These are phyloP conservation scores for Epichloe glyceriae DNA, from an alignment of 2,329 filamentous ascomycete genomes.

Conservation along the genomic window DNA sequence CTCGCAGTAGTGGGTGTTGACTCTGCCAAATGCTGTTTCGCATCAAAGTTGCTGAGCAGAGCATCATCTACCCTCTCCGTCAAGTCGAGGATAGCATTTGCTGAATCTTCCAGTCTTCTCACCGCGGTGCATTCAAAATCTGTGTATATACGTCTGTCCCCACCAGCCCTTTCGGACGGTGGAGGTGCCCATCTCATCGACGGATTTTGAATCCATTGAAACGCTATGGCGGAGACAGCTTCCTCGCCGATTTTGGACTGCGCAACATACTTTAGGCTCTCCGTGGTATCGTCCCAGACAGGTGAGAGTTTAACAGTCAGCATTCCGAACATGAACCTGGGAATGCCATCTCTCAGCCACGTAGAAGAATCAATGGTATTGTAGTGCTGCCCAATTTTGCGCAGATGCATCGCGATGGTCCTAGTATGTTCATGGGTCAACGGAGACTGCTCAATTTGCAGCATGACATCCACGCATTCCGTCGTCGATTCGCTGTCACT, in stretches of 20 bases:
- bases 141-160: slow-evolving; percentile 34
- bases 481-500: slow-evolving; percentile 15
- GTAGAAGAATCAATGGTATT: slow-evolving; percentile 41
- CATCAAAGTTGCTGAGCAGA: slow-evolving; percentile 52
- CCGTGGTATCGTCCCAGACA: slow-evolving; percentile 73
- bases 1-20: slow-evolving; percentile 45
- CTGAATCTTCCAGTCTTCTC: slow-evolving; percentile 40
- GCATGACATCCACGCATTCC: slow-evolving; percentile 39
- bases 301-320: slow-evolving; percentile 75
- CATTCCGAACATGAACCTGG: slow-evolving; percentile 77
- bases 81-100: slow-evolving; percentile 37
- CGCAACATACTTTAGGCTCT: slow-evolving; percentile 62
- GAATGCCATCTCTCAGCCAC: slow-evolving; percentile 60
- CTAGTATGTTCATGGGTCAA: slow-evolving; percentile 65
- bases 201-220: slow-evolving; percentile 59
- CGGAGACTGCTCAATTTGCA: slow-evolving; percentile 68
- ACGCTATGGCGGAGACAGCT: slow-evolving; percentile 55
- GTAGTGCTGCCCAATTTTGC: slow-evolving; percentile 59
- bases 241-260: slow-evolving; percentile 61
- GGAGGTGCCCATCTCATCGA: slow-evolving; percentile 41
- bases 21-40: slow-evolving; percentile 43
- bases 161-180: slow-evolving; percentile 19
- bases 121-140: slow-evolving; percentile 82
- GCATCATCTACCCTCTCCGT: slow-evolving; percentile 40
- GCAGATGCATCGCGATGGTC: slow-evolving; percentile 71